Base-by-base conservation (phyloP, 192 early-diverging fungal species). In the Lobosporangium transversale region DNA sequence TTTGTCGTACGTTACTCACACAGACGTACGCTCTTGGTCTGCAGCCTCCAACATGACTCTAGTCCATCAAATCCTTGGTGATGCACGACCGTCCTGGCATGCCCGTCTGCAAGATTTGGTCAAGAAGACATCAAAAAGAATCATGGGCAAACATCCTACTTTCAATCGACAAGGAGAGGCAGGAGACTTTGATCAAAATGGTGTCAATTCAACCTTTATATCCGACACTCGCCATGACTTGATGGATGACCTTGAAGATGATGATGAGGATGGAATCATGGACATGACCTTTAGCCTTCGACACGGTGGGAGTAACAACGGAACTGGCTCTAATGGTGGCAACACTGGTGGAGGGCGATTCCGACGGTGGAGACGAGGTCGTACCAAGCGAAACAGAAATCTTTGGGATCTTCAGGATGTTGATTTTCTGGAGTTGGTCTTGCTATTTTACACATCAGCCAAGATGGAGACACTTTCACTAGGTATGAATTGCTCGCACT, bases 41-140 rank as follows among this genome's bases (percentile, higher is more conserved):
- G 68, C 68, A 12, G 68, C 68, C 31, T 55, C 58, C 12, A 70
- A 70, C 37, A 55, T 70, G 68, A 70, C 57, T 6, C 51, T 60
- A 0, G 68, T 70, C 43, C 68, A 70, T 21, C 51, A 54, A 32
- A 70, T 70, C 29, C 52, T 70, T 6, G 68, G 68, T 8, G 68
- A 59, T 21, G 52, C 58, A 5, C 58, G 58, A 36, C 68, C 59
- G 2, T 56, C 68, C 0, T 70, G 68, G 68, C 58, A 49, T n/a
- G 44, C 40, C 20, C 68, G 68, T 3, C 58, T 70, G 1, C 49
- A 62, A 43, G 43, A 31, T 27, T 26, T 62, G 15, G 26, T 70
- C 23, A 61, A 70, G 32, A 40, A 29, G 30, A 53, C 58, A 20
- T 53, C 68, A 53, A 59, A 45, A 29, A 40, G 53, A 51, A 61